Evolutionary conservation across 2,329 filamentous ascomycete genomes (phyloP), one percentile per base, ranked within the genome.

Genomic region (Colletotrichum sp.): DNA sequence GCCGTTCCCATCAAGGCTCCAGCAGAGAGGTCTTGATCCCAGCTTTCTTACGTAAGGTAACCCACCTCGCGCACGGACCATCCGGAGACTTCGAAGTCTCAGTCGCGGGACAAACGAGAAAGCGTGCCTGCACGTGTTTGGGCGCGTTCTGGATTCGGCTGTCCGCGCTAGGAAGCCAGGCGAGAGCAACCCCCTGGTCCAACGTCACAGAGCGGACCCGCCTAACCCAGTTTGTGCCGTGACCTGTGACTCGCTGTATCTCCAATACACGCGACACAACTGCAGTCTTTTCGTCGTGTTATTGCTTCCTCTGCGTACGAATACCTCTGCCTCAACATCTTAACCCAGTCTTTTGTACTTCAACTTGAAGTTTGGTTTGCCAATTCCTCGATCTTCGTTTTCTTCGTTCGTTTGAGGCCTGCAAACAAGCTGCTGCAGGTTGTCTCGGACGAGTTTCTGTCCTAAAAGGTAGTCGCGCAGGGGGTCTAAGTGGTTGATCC

Each of bases 401-500:
- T 67, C 30, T 18, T 16, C 10, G 5, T 28, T 8, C 15, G 5
- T 6, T 26, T 57, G 24, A 48, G 5, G 15, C 18, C 63, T 38
- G 26, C 30, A 68, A n/a, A 28, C 70, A 30, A 52, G 21, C 26
- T 61, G 32, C 12, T 26, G 30, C 38, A 57, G 18, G 24, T 38
- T 73, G 64, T 75, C 55, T 72, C 63, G 55, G 69, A 12, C 52
- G 32, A 38, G 64, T 43, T 61, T 24, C 58, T 64, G 57, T 43
- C 38, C 18, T 52, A n/a, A n/a, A 48, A 48, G 38, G 10, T 64
- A 36, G 64, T 64, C 65, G 72, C 67, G 71, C 74, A 66, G 55
- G 71, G 71, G 67, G 61, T 71, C 66, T 55, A 76, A 76, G 74
- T 71, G 74, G 66, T 75, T 70, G 74, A 71, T 75, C 74, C 74